Conservation (phyloP, 768 basidiomycete species). For the Rhodotorula toruloides region DNA sequence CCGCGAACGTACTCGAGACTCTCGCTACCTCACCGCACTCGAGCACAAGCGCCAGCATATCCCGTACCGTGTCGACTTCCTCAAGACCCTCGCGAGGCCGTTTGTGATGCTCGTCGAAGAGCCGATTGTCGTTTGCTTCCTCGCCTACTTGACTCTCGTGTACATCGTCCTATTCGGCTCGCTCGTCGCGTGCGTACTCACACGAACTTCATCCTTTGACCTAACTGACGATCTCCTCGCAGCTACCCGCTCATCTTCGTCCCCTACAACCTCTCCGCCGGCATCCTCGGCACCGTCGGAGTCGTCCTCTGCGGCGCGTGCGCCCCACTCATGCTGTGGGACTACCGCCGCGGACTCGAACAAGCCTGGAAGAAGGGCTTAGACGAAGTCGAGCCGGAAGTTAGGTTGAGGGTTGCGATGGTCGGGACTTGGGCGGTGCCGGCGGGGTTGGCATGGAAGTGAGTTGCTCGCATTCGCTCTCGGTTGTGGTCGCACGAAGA, state of each 20-base stretch:
- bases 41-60: conserved; percentile 56
- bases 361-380: not conserved
- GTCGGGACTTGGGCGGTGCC: conserved; percentile 16
- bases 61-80: conserved; percentile 53
- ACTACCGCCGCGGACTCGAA: not conserved
- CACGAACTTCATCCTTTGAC: not conserved
- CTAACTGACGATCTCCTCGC: not conserved
- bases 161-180: conserved; percentile 20
- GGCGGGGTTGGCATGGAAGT: conserved; percentile 6
- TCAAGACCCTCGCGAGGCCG: conserved; percentile 57
- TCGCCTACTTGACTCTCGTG: conserved; percentile 59
- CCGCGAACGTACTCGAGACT: not conserved
- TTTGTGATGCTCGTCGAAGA: conserved; percentile 61
- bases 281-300: conserved; percentile 27
- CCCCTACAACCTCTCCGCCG: conserved; percentile 22
- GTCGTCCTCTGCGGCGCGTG: not conserved
- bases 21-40: conserved; percentile 50
- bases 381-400: conserved; percentile 4
- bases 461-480: not conserved
- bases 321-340: not conserved
- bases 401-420: conserved; percentile 8
- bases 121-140: conserved; percentile 60
- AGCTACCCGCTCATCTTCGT: conserved; percentile 13
- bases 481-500: no score
- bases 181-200: conserved; percentile 3